Conservation (phyloP, 2,329 filamentous ascomycete species). For the Penicillium sp. region DNA sequence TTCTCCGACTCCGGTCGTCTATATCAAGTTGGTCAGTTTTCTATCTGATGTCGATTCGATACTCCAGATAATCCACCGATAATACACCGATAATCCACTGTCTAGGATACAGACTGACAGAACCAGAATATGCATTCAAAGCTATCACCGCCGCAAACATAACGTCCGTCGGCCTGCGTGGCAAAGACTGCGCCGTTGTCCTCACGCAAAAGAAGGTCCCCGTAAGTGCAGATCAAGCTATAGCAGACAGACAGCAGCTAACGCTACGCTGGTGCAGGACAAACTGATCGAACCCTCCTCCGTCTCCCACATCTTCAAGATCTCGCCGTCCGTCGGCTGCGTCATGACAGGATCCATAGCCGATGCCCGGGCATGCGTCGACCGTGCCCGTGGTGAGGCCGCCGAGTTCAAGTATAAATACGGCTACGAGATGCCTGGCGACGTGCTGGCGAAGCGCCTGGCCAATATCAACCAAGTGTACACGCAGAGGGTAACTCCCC, state of each 20-base stretch:
- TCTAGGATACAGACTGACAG: no score
- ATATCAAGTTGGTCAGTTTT: constrained; percentile 99
- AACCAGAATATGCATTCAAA: constrained; percentile 98
- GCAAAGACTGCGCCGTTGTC: constrained; percentile 95
- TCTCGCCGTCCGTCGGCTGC: constrained; percentile 93
- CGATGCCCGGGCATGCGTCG: constrained; percentile 88
- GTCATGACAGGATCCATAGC: constrained; percentile 99
- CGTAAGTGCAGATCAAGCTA: constrained; percentile 55
- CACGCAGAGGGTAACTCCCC: constrained; percentile 75
- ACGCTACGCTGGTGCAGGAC: constrained; percentile 58
- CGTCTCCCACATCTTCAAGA: constrained; percentile 94
- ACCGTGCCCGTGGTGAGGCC: constrained; percentile 89
- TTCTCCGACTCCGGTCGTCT: constrained; percentile 97
- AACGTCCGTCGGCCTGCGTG: constrained; percentile 91
- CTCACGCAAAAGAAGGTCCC: constrained; percentile 99
- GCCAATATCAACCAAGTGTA: constrained; percentile 99
- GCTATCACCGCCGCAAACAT: constrained; percentile 99
- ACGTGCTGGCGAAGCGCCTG: constrained; percentile 91
- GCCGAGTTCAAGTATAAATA: constrained; percentile 98
- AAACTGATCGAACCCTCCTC: constrained; percentile 98
- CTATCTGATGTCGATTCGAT: no score
- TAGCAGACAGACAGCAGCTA: background rate
- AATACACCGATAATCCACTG: no score
- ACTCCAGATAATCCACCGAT: no score
- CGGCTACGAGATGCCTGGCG: constrained; percentile 99